Base-by-base conservation (phyloP, 2,329 filamentous ascomycete genomes). In the Xylariaceae sp. region DNA sequence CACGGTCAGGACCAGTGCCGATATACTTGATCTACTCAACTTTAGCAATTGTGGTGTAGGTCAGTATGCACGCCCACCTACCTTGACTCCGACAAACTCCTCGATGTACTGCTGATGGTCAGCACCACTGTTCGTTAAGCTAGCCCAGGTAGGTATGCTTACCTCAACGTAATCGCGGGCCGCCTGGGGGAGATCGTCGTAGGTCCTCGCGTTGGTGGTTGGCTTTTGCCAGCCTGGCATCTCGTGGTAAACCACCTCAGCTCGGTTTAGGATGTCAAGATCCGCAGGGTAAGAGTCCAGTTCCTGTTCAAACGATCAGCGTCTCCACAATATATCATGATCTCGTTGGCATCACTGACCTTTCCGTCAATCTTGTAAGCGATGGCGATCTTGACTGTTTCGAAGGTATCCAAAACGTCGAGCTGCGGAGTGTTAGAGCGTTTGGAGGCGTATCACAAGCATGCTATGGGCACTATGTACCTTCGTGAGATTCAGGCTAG, bases 361-460 rank as follows among this genome's bases (percentile, higher is more conserved):
- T 27, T 3, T 9, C 21, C 29, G n/a, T 50, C 23, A 10, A 43
- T 16, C 29, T 18, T 40, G 15, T 32, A 23, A 10, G 26, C 26
- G 16, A 16, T 43, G 5, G 18, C 18, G 27, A 39, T 36, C 71
- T 92, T 89, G 73, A 95, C 81, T 66, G 85, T 86, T 7, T 82
- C 78, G 68, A 95, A 91, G 33, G 82, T 82, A 68, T 91, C 88
- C 13, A 92, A 77, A 29, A 91, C 80, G 62, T 89, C 86, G 21
- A 89, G 80, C 72, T 84, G 27, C 8, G 11, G n/a, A 42, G 39
- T 13, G 39, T 26, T 26, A 42, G 21, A 42, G 21, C 8, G n/a
- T 42, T 26, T 15, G 26, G 4, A 42, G 10, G 16, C n/a, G 16
- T 15, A 21, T 29, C 7, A 15, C 5, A 42, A 29, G 21, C 23